Evolutionary conservation across 2,329 filamentous ascomycete species (phyloP), one percentile per base, ranked within the genome.

Genomic region (Paraphaeosphaeria minitans): DNA sequence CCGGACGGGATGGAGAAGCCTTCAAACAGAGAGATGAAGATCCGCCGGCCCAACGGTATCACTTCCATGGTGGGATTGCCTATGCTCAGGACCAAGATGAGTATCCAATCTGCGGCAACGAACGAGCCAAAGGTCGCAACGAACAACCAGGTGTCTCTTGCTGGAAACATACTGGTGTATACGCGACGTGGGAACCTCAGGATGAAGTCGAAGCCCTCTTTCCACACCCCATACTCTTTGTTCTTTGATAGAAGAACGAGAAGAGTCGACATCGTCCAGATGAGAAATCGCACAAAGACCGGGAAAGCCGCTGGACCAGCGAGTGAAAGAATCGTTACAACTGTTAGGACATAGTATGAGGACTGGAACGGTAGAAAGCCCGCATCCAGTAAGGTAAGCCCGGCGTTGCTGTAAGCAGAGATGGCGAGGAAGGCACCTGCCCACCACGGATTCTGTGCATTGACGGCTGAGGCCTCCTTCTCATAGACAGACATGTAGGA

Each of bases 161-260:
- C 45, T 27, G 65, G 61, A 22, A 67, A 67, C 65, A 67, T 67
- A 53, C 65, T 67, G 27, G 61, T 67, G 37, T 67, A 67, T 21
- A 67, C 65, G 2, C 58, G 58, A n/a, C 58, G 58, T 33, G 64
- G 64, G 14, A 66, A 66, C 21, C 57, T 66, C 39, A 66, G 59
- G 22, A 65, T 66, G 29, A 66, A 66, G 21, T 66, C 64, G 24
- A 66, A 66, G 14, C 64, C 65, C 50, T 64, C 63, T 55, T 62
- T 67, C 65, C 65, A 67, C 14, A 67, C 60, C 29, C 65, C 63
- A 53, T 67, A 67, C 42, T 67, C 62, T 51, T 65, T 62, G 37
- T 59, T 39, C 48, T 62, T 58, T 19, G 62, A 65, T 43, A 63
- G 62, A n/a, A 65, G 49, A 47, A 65, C 35, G 19, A 66, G 59